phyloP scores from a whole-genome alignment of 192 early-diverging fungal species.

The Coemansia furcata region DNA sequence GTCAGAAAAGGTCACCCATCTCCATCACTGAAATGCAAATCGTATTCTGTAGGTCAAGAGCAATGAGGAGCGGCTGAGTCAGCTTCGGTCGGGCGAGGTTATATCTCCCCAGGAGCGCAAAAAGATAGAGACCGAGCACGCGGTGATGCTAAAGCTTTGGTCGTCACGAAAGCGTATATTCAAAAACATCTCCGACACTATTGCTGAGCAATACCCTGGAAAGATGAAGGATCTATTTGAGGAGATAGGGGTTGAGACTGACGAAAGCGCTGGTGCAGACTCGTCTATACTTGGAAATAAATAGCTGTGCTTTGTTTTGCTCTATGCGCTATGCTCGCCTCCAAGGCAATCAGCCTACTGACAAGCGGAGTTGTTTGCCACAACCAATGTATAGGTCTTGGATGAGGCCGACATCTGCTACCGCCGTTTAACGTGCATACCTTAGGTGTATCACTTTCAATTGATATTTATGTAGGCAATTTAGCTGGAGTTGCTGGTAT shows the following conservation, averaged over 20 bases:
- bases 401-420: too few species aligned
- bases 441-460: too few species aligned
- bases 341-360: too few species aligned
- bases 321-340: too few species aligned
- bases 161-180: conserved; percentile 58
- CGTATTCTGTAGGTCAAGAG: conserved; percentile 13
- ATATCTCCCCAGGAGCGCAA: conserved; percentile 43
- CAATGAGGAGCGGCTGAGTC: conserved; percentile 31
- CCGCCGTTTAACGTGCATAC: too few species aligned
- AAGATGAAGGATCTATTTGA: conserved; percentile 56
- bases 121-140: conserved; percentile 31
- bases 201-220: conserved; percentile 55
- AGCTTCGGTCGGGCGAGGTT: conserved; percentile 43
- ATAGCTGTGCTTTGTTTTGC: not conserved
- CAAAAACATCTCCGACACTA: conserved; percentile 52
- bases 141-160: conserved; percentile 56
- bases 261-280: conserved; percentile 51
- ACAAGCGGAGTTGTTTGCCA: too few species aligned
- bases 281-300: conserved; percentile 20
- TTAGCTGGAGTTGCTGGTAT: too few species aligned
- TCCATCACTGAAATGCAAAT: not conserved
- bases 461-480: too few species aligned
- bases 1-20: too few species aligned
- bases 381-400: too few species aligned
- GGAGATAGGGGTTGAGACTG: conserved; percentile 60